Evolutionary conservation across 192 early-diverging fungal species (phyloP).

Genomic region (Linnemannia elongata): DNA sequence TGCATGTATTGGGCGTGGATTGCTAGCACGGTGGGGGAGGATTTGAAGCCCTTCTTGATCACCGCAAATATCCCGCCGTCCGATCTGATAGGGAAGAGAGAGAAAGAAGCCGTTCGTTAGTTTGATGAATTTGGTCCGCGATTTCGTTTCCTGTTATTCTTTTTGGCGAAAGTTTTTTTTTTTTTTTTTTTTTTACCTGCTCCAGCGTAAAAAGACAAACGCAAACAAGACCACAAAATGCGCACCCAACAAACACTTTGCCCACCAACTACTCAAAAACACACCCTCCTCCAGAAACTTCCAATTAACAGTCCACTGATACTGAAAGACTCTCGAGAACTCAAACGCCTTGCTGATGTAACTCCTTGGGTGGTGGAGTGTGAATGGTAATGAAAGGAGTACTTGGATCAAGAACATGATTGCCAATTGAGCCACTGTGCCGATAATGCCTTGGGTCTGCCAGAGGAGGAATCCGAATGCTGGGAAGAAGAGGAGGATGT

Average conservation of each 20-base stretch:
- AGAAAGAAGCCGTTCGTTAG: no score
- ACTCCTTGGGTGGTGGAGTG: slow-evolving; percentile 60
- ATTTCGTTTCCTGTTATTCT: not conserved
- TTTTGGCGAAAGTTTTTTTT: not conserved
- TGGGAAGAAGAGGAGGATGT: slow-evolving; percentile 91
- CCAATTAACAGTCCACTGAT: slow-evolving; percentile 98
- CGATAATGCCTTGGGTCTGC: slow-evolving; percentile 60
- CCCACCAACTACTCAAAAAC: slow-evolving; percentile 76
- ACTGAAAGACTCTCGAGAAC: slow-evolving; percentile 86
- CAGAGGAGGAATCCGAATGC: slow-evolving; percentile 80
- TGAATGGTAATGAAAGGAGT: slow-evolving; percentile 56
- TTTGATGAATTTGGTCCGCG: not conserved
- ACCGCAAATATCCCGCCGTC: slow-evolving; percentile 55
- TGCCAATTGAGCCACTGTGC: slow-evolving; percentile 63
- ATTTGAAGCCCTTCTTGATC: slow-evolving; percentile 33
- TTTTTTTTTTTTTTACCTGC: slow-evolving; percentile 43
- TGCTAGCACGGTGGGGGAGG: slow-evolving; percentile 15
- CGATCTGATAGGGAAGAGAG: slow-evolving; percentile 8
- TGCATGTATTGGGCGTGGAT: slow-evolving; percentile 37
- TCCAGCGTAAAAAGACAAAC: slow-evolving; percentile 73
- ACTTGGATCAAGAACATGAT: slow-evolving; percentile 65
- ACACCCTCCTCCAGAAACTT: slow-evolving; percentile 77
- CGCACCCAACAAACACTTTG: slow-evolving; percentile 66
- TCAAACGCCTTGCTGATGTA: slow-evolving; percentile 91
- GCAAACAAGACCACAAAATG: slow-evolving; percentile 74